phyloP scores from a whole-genome alignment of 1,284 basidiomycete species.

The Leccinum griseonigrum region DNA sequence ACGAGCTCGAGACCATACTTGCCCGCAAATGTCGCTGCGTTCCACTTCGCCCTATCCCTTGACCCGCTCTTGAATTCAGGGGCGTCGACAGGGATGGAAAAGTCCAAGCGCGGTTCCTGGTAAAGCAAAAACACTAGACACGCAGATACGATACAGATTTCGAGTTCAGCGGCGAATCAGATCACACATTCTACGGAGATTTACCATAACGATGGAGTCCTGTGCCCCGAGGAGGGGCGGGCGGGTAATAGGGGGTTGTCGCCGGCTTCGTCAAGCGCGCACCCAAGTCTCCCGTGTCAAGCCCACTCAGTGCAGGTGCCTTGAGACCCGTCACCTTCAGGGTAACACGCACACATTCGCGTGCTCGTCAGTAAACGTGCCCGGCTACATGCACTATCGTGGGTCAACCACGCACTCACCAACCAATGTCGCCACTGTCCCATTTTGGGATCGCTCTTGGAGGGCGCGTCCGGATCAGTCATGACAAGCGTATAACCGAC shows the following conservation, averaged over 20 bases:
- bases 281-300: constrained; percentile 34
- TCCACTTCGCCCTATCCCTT: constrained; percentile 53
- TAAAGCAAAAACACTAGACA: constrained; percentile 56
- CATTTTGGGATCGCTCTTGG: constrained; percentile 50
- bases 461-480: constrained; percentile 70
- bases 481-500: constrained; percentile 60
- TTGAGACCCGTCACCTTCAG: constrained; percentile 56
- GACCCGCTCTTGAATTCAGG: constrained; percentile 45
- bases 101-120: constrained; percentile 49
- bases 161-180: background rate
- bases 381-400: background rate
- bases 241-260: constrained; percentile 56
- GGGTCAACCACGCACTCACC: constrained; percentile 36
- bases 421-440: constrained; percentile 67
- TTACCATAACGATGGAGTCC: constrained; percentile 61
- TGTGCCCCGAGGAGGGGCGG: constrained; percentile 53
- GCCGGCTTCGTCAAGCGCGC: constrained; percentile 47
- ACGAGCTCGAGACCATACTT: constrained; percentile 54
- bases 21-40: constrained; percentile 50
- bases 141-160: background rate
- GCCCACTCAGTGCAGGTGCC: constrained; percentile 37
- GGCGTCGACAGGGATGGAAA: constrained; percentile 44
- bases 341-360: background rate
- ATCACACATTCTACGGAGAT: constrained; percentile 1
- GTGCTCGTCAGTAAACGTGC: background rate